Conservation (phyloP, 805 yeast genomes). For the Barnettozyma populi region DNA sequence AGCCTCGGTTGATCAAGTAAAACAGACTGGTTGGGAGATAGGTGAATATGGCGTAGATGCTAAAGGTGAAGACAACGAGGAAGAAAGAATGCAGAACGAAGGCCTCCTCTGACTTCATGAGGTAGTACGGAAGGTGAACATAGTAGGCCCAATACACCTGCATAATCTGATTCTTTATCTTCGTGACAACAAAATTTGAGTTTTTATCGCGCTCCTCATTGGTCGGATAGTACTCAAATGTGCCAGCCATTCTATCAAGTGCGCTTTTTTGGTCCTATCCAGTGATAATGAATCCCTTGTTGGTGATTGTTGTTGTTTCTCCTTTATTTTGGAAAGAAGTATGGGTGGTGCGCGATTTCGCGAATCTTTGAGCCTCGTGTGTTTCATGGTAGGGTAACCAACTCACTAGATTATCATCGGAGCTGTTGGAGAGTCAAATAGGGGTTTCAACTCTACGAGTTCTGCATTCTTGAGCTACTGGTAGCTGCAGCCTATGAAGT, state of each 20-base stretch:
- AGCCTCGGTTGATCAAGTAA: constrained; percentile 24
- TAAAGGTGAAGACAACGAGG: constrained; percentile 31
- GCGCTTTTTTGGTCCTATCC: background rate
- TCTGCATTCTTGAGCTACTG: too few species aligned
- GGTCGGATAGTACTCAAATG: constrained; percentile 27
- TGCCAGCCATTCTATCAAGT: constrained; percentile 20
- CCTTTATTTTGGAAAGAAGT: background rate
- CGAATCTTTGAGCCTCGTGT: too few species aligned
- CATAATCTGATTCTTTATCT: constrained; percentile 26
- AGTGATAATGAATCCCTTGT: background rate
- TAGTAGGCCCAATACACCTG: constrained; percentile 39
- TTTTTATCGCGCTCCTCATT: constrained; percentile 24
- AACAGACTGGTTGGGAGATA: constrained; percentile 25
- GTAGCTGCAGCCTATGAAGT: too few species aligned
- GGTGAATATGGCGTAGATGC: constrained; percentile 34
- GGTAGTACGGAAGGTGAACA: constrained; percentile 38
- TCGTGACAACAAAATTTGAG: constrained; percentile 21
- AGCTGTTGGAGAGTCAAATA: too few species aligned
- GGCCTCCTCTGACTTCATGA: constrained; percentile 39
- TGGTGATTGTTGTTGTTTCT: background rate
- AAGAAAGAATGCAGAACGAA: constrained; percentile 34
- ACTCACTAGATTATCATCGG: too few species aligned
- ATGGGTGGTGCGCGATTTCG: background rate
- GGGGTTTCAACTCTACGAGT: too few species aligned
- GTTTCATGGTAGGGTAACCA: too few species aligned